Conservation (phyloP, 495 filamentous ascomycete genomes). For the Tuber indicum region DNA sequence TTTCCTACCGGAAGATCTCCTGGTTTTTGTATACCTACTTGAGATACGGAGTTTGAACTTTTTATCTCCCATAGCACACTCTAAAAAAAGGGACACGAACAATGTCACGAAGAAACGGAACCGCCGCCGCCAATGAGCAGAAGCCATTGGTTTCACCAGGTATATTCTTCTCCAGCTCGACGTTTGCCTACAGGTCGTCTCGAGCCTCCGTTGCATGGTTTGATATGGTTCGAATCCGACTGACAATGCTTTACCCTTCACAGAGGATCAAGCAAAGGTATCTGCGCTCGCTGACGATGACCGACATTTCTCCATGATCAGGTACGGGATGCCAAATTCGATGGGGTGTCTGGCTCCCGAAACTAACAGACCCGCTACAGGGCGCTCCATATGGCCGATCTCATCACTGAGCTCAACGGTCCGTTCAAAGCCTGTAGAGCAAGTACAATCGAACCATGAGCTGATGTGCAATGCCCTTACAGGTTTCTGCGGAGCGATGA, state of each 20-base stretch:
- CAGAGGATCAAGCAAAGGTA: constrained; percentile 32
- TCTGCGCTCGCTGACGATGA: constrained; percentile 26
- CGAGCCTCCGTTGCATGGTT: background rate
- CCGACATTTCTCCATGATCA: constrained; percentile 59
- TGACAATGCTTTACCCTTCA: background rate
- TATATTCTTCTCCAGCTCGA: background rate
- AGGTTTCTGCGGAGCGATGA: constrained; percentile 84
- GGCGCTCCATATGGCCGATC: constrained; percentile 86
- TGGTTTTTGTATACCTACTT: background rate
- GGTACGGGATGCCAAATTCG: constrained; percentile 46
- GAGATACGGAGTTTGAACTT: background rate
- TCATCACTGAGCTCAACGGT: constrained; percentile 96
- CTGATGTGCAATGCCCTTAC: constrained; percentile 20
- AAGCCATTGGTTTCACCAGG: background rate
- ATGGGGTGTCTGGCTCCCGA: constrained; percentile 9
- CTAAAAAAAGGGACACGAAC: background rate
- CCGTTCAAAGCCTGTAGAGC: constrained; percentile 27
- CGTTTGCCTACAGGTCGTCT: background rate
- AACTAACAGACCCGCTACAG: constrained; percentile 45
- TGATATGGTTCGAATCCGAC: background rate
- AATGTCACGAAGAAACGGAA: constrained; percentile 36
- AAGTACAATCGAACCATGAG: background rate
- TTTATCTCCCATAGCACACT: background rate
- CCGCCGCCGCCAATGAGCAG: constrained; percentile 12
- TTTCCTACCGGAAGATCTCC: background rate